Evolutionary conservation across 306 rosid genomes (phyloP).

Genomic region (Prunus davidiana): DNA sequence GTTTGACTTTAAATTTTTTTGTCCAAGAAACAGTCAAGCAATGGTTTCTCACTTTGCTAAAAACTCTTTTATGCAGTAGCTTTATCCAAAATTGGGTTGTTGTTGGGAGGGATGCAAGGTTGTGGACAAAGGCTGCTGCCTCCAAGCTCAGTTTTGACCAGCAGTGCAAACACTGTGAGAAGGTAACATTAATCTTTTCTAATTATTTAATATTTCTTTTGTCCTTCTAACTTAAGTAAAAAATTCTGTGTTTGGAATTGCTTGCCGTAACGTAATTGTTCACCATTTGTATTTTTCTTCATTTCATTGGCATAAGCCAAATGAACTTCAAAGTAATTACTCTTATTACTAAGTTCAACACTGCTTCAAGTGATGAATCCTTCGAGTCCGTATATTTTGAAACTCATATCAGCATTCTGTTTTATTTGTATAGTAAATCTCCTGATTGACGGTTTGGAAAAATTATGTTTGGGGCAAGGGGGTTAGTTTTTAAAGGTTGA

Average conservation of each 20-base stretch:
- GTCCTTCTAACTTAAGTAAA: neutral
- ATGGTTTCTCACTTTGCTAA: constrained; percentile 25
- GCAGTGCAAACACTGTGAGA: constrained; percentile 89
- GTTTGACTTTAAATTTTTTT: neutral
- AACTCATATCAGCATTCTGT: neutral
- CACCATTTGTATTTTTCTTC: neutral
- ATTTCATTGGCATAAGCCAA: neutral
- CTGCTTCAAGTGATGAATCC: neutral
- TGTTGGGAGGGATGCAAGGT: constrained; percentile 68
- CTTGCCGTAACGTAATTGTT: neutral
- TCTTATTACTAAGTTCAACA: neutral
- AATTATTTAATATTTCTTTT: neutral
- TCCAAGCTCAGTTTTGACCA: constrained; percentile 70
- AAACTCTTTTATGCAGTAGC: constrained; percentile 34
- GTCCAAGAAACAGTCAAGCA: neutral
- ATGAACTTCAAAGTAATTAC: neutral
- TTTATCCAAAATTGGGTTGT: constrained; percentile 84
- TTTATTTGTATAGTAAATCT: neutral
- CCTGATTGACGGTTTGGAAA: neutral
- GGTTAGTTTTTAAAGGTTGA: neutral
- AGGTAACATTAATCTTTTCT: constrained; percentile 39
- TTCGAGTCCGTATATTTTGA: neutral
- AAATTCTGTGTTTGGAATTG: neutral
- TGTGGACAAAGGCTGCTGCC: constrained; percentile 64
- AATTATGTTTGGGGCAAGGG: neutral